Evolutionary conservation across 768 basidiomycete species (phyloP).

Genomic region (Kwoniella heveanensis): DNA sequence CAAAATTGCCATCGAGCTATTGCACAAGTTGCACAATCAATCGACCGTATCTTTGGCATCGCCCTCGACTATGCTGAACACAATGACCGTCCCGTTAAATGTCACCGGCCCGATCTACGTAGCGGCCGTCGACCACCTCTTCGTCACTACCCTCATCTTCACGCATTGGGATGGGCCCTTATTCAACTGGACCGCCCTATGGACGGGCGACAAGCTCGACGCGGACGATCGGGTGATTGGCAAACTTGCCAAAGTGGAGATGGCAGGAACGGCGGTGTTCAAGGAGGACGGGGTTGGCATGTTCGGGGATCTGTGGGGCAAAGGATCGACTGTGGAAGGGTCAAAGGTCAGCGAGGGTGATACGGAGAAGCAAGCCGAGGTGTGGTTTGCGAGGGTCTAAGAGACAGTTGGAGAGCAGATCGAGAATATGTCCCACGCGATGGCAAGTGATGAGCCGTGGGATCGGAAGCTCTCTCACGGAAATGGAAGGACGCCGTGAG

Average conservation of each 20-base stretch:
- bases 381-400: slow-evolving; percentile 18
- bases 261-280: slow-evolving; percentile 24
- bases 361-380: slow-evolving; percentile 11
- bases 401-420: no score
- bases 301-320: slow-evolving; percentile 32
- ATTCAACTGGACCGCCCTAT: slow-evolving; percentile 37
- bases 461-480: no score
- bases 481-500: no score
- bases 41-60: background rate
- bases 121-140: slow-evolving; percentile 16
- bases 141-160: slow-evolving; percentile 25
- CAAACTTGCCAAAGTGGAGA: slow-evolving; percentile 3
- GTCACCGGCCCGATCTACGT: slow-evolving; percentile 22
- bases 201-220: slow-evolving; percentile 3
- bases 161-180: slow-evolving; percentile 34
- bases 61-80: background rate
- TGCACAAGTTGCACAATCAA: no score
- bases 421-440: no score
- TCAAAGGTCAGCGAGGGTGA: slow-evolving; percentile 1
- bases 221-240: slow-evolving; percentile 1
- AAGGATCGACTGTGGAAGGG: slow-evolving; percentile 4
- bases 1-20: no score
- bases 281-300: slow-evolving; percentile 27
- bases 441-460: no score
- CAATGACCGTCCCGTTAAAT: slow-evolving; percentile 10